Conservation (phyloP, 495 filamentous ascomycete genomes). For the Podospora pseudoanserina region DNA sequence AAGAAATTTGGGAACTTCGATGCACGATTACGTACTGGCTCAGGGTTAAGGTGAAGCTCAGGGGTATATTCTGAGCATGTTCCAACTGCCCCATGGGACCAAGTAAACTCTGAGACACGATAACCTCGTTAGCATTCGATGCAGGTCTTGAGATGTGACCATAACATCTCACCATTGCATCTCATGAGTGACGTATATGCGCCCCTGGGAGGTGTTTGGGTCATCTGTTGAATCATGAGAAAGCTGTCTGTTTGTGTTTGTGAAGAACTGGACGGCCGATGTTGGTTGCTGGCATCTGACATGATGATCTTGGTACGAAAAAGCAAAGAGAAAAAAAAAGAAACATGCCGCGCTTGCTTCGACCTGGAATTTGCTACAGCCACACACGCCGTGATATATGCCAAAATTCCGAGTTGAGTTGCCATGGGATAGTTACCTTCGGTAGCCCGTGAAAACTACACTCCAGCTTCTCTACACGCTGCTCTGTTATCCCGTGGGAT, state of each 20-base stretch:
- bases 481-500: not conserved
- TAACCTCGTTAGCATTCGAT: not conserved
- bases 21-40: not conserved
- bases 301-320: not conserved
- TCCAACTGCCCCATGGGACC: not conserved
- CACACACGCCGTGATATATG: not conserved
- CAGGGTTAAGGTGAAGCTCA: not conserved
- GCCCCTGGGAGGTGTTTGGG: slow-evolving; percentile 1
- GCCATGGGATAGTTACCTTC: too few relatives aligned
- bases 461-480: not conserved
- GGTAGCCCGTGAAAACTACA: too few relatives aligned
- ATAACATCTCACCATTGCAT: slow-evolving; percentile 19
- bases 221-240: slow-evolving; percentile 9
- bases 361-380: not conserved
- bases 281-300: not conserved
- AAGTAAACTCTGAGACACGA: not conserved
- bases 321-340: not conserved
- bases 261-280: not conserved
- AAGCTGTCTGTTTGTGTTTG: not conserved
- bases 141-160: not conserved
- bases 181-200: slow-evolving; percentile 21
- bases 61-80: not conserved
- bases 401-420: not conserved
- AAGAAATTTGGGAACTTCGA: not conserved
- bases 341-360: not conserved